phyloP scores from a whole-genome alignment of 306 rosid species.

The Cucurbita pepo region DNA sequence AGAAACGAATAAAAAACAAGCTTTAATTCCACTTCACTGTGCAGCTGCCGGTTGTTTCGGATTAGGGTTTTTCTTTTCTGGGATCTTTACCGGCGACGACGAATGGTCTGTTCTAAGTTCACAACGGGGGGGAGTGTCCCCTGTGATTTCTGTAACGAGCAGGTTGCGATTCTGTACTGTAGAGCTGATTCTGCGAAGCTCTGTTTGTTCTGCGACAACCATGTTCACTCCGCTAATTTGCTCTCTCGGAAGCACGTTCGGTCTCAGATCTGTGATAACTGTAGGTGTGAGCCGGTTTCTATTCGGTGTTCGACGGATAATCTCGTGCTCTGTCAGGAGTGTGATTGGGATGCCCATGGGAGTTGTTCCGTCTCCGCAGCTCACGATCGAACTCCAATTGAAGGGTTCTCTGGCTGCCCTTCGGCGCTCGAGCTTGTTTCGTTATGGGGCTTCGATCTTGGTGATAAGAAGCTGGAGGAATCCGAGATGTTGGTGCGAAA shows the following conservation, averaged over 20 bases:
- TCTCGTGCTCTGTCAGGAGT: conserved; percentile 44
- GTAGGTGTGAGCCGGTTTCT: conserved; percentile 34
- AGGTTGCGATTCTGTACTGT: conserved; percentile 41
- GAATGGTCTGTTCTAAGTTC: conserved; percentile 31
- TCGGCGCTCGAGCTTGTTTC: conserved; percentile 37
- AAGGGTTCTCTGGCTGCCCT: conserved; percentile 51
- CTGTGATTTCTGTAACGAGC: conserved; percentile 47
- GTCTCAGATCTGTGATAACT: conserved; percentile 57
- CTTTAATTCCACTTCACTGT: not conserved
- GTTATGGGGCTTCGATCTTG: conserved; percentile 34
- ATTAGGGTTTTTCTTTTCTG: conserved; percentile 5
- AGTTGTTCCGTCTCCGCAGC: conserved; percentile 25
- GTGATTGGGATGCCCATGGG: conserved; percentile 50
- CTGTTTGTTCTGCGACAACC: conserved; percentile 53
- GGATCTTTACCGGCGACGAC: not conserved
- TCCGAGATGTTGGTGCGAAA: conserved; percentile 2
- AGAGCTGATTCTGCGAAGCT: conserved; percentile 64
- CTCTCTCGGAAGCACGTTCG: conserved; percentile 48
- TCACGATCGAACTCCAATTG: conserved; percentile 26
- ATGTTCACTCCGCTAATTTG: conserved; percentile 48
- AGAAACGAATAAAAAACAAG: not conserved
- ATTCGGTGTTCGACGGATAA: conserved; percentile 47
- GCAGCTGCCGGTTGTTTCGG: not conserved
- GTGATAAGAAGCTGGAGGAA: conserved; percentile 7
- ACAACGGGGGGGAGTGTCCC: conserved; percentile 11